Conservation (phyloP, 2,329 filamentous ascomycete genomes). For the Aspergillus fijiensis region DNA sequence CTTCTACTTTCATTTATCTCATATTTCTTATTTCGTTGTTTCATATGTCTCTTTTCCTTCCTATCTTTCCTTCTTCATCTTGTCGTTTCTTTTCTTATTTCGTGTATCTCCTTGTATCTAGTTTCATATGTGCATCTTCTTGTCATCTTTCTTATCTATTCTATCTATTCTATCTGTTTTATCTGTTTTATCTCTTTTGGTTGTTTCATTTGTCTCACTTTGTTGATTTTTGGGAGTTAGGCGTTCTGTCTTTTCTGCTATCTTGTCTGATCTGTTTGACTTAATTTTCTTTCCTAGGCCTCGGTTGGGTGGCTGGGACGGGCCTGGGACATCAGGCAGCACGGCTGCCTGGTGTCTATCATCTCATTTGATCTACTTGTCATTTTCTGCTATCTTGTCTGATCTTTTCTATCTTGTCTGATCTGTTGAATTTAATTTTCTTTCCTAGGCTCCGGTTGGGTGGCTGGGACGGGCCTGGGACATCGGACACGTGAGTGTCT, state of each 20-base stretch:
- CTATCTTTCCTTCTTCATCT: too few species aligned
- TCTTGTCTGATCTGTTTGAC: background rate
- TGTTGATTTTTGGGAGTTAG: background rate
- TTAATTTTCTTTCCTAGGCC: background rate
- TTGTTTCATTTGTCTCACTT: background rate
- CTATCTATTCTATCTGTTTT: background rate
- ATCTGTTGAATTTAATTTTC: background rate
- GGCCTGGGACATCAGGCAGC: conserved; percentile 19
- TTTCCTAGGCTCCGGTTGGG: background rate
- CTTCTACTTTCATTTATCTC: background rate
- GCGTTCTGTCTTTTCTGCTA: too few species aligned
- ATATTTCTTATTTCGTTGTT: background rate
- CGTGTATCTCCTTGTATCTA: background rate
- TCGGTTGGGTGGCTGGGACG: conserved; percentile 13
- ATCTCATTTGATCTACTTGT: background rate
- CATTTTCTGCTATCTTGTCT: background rate
- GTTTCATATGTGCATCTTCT: too few species aligned
- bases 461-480: conserved; percentile 21
- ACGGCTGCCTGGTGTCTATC: background rate
- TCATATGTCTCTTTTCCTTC: too few species aligned
- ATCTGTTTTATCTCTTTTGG: background rate
- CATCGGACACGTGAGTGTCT: conserved; percentile 6
- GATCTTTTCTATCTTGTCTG: background rate
- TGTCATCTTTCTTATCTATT: too few species aligned
- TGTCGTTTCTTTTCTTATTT: background rate